These are phyloP conservation scores for Trametes meyenii DNA, from an alignment of 768 basidiomycete species.

Conservation along the genomic window DNA sequence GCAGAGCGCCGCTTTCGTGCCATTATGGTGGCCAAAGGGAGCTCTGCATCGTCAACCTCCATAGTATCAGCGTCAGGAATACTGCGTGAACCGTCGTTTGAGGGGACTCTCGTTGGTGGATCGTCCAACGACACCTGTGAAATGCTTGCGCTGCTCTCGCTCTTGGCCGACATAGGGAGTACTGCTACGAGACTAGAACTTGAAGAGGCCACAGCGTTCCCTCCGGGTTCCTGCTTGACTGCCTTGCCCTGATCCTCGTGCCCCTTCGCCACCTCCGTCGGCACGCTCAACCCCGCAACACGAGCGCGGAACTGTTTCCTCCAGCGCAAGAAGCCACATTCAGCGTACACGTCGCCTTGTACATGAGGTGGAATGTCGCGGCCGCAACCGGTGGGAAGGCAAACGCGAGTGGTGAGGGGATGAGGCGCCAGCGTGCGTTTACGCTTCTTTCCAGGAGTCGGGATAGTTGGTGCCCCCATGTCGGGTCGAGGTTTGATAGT, in stretches of 20 bases:
- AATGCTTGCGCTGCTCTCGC: too few species aligned
- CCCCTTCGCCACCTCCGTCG: neutral
- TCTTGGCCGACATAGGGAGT: too few species aligned
- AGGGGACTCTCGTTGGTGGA: too few species aligned
- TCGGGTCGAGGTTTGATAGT: too few species aligned
- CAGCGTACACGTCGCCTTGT: slow-evolving; percentile 3
- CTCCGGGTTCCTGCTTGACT: neutral
- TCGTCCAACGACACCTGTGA: too few species aligned
- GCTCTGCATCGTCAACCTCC: neutral
- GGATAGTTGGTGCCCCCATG: neutral
- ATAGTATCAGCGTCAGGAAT: neutral
- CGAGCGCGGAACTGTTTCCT: slow-evolving; percentile 18
- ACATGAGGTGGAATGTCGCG: neutral
- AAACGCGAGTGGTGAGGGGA: neutral
- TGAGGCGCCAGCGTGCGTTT: neutral
- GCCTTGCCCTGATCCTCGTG: neutral
- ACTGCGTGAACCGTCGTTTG: too few species aligned
- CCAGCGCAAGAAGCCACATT: slow-evolving; percentile 19
- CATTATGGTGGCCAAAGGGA: neutral
- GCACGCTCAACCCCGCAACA: slow-evolving; percentile 4
- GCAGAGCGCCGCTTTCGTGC: slow-evolving; percentile 2
- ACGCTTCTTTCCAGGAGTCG: slow-evolving; percentile 6
- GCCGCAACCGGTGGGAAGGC: slow-evolving; percentile 2
- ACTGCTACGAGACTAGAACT: too few species aligned
- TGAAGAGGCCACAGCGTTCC: neutral